These are phyloP conservation scores for Ascochyta viciae-villosae DNA, from an alignment of 2,329 filamentous ascomycete genomes.

Conservation along the genomic window DNA sequence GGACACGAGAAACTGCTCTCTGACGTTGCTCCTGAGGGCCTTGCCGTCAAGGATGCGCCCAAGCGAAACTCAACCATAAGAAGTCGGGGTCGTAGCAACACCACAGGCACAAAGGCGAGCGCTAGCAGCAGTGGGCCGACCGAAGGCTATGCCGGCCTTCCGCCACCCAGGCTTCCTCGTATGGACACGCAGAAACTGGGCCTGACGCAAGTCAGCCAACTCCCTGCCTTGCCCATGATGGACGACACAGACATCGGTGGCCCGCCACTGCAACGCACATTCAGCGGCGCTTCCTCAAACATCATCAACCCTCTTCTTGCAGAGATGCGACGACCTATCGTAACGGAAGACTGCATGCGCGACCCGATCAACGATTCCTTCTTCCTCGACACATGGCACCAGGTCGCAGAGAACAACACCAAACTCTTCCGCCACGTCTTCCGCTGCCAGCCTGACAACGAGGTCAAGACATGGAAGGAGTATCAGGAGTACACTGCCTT, in stretches of 20 bases:
- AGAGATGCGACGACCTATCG: conserved; percentile 74
- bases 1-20: conserved; percentile 74
- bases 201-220: conserved; percentile 71
- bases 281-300: conserved; percentile 56
- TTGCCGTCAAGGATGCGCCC: conserved; percentile 46
- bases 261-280: conserved; percentile 66
- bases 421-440: conserved; percentile 93
- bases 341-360: conserved; percentile 92
- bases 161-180: conserved; percentile 66
- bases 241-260: conserved; percentile 87
- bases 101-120: conserved; percentile 39
- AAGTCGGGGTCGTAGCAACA: conserved; percentile 42
- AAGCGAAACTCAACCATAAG: conserved; percentile 53
- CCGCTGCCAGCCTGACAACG: conserved; percentile 94
- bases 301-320: conserved; percentile 59
- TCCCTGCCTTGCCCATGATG: conserved; percentile 71
- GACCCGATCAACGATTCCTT: conserved; percentile 86
- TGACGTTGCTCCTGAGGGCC: conserved; percentile 68
- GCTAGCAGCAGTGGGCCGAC: conserved; percentile 37
- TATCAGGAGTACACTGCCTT: conserved; percentile 87
- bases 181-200: conserved; percentile 72
- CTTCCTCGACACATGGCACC: conserved; percentile 86
- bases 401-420: conserved; percentile 91
- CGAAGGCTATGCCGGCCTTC: conserved; percentile 59
- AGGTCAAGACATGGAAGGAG: conserved; percentile 90